phyloP scores from a whole-genome alignment of 805 yeast species.

The Schwanniomyces pseudopolymorphus region DNA sequence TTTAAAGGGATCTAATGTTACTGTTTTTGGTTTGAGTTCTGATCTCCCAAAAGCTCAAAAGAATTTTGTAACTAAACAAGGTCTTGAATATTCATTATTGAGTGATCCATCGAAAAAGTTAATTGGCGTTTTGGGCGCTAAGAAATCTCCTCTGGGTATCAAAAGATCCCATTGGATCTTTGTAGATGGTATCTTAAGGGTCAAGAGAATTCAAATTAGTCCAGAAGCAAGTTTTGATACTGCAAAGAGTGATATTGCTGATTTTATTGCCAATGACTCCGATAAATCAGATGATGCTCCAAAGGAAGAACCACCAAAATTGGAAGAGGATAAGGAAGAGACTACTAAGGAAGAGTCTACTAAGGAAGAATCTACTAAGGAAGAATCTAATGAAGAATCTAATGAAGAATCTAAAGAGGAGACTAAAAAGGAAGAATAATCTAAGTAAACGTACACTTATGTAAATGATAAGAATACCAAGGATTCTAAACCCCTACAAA shows the following conservation, averaged over 20 bases:
- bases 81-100: slow-evolving; percentile 69
- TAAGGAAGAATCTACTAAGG: background rate
- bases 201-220: slow-evolving; percentile 52
- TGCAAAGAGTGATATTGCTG: slow-evolving; percentile 58
- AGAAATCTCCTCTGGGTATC: slow-evolving; percentile 72
- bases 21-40: slow-evolving; percentile 78
- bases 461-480: too few relatives aligned
- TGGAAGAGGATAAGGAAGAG: slow-evolving; percentile 5
- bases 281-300: slow-evolving; percentile 4
- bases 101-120: slow-evolving; percentile 73
- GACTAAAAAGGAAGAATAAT: slow-evolving; percentile 2
- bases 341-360: background rate
- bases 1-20: slow-evolving; percentile 49
- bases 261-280: slow-evolving; percentile 27
- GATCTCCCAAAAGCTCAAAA: slow-evolving; percentile 80
- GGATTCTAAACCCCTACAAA: too few relatives aligned
- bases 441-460: background rate
- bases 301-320: slow-evolving; percentile 5
- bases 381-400: background rate
- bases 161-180: slow-evolving; percentile 93
- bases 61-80: slow-evolving; percentile 70
- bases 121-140: slow-evolving; percentile 77
- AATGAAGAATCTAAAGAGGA: slow-evolving; percentile 4
- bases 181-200: slow-evolving; percentile 66
- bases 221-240: slow-evolving; percentile 53